Conservation (phyloP, 2,329 filamentous ascomycete genomes). For the Penicillium fuscoglaucum region DNA sequence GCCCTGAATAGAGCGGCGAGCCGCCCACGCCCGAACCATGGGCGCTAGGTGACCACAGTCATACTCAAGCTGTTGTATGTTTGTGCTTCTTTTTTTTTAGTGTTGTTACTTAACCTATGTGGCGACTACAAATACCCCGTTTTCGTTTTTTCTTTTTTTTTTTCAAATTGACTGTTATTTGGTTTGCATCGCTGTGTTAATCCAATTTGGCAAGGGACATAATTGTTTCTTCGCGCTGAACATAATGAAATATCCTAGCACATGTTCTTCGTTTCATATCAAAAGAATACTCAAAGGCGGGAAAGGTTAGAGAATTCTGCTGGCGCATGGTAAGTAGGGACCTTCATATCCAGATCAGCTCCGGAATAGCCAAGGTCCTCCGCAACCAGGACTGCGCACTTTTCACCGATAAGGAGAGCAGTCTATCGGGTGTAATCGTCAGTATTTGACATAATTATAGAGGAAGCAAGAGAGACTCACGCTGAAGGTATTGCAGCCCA, state of each 20-base stretch:
- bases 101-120: too few species aligned
- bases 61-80: too few species aligned
- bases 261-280: neutral
- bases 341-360: conserved; percentile 73
- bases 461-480: conserved; percentile 21
- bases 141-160: too few species aligned
- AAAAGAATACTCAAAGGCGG: conserved; percentile 23
- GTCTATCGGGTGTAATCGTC: conserved; percentile 48
- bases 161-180: too few species aligned
- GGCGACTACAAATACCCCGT: too few species aligned
- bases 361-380: conserved; percentile 76
- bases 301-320: conserved; percentile 37
- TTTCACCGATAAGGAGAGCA: conserved; percentile 73
- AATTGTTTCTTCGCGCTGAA: neutral
- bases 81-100: too few species aligned
- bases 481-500: conserved; percentile 66
- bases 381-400: conserved; percentile 66
- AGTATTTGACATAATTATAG: neutral
- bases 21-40: too few species aligned
- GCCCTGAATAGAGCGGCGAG: too few species aligned
- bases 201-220: neutral
- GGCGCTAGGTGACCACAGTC: too few species aligned
- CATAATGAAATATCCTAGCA: neutral
- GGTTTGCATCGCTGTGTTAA: too few species aligned
- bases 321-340: conserved; percentile 61